These are phyloP conservation scores for Tetraselmis striata DNA, from an alignment of 139 green algal genomes.

Conservation along the genomic window DNA sequence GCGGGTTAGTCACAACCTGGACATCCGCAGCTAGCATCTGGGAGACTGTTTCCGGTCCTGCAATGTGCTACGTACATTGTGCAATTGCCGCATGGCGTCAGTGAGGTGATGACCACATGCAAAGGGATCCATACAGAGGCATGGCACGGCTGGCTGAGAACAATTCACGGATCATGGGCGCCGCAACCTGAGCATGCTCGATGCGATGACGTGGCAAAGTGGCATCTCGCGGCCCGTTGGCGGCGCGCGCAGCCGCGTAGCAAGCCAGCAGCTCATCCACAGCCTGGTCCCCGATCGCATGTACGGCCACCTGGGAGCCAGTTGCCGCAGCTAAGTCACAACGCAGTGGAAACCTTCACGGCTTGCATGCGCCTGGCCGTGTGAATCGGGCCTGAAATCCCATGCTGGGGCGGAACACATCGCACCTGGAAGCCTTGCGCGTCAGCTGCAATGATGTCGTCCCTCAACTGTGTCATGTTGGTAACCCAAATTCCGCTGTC, in stretches of 20 bases:
- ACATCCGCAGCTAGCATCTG: constrained; percentile 17
- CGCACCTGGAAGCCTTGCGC: background rate
- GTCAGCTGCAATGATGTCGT: background rate
- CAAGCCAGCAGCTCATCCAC: constrained; percentile 55
- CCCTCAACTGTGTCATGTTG: background rate
- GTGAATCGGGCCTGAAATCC: background rate
- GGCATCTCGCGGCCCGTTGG: background rate
- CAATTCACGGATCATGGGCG: too few relatives aligned
- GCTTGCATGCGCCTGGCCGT: background rate
- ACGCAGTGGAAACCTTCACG: background rate
- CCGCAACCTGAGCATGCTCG: constrained; percentile 34
- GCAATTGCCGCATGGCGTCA: background rate
- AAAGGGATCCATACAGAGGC: too few relatives aligned
- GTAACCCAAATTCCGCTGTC: background rate
- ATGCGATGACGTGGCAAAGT: constrained; percentile 18
- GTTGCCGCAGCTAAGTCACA: background rate
- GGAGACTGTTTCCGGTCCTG: constrained; percentile 5
- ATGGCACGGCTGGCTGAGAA: background rate
- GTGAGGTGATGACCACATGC: too few relatives aligned
- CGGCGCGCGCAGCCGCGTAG: constrained; percentile 1
- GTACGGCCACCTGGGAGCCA: constrained; percentile 43
- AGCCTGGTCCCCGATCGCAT: constrained; percentile 69
- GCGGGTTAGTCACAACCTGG: constrained; percentile 51
- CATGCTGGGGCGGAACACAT: background rate
- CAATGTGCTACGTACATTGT: constrained; percentile 44